These are phyloP conservation scores for Daldinia concentrica DNA, from an alignment of 495 filamentous ascomycete species.

Conservation along the genomic window DNA sequence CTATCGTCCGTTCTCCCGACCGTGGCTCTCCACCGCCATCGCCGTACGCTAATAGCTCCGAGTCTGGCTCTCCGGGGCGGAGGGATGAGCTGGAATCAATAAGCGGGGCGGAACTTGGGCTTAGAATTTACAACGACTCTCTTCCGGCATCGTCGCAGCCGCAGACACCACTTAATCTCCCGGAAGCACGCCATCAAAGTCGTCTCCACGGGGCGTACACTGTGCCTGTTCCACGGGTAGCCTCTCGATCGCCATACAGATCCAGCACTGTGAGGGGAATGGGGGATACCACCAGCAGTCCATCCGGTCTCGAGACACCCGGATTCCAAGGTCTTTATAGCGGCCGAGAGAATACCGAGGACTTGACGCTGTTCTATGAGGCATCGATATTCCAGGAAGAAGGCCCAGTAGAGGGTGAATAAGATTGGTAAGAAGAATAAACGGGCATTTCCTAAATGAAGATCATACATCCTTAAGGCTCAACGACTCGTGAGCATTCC, in stretches of 20 bases:
- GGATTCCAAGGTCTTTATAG: conserved; percentile 58
- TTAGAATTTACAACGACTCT: conserved; percentile 62
- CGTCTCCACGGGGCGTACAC: conserved; percentile 58
- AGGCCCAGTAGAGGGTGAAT: conserved; percentile 7
- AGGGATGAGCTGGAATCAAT: conserved; percentile 7
- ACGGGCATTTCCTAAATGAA: neutral
- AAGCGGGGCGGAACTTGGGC: conserved; percentile 24
- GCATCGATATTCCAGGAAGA: conserved; percentile 28
- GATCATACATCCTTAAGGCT: conserved; percentile 5
- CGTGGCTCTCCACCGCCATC: conserved; percentile 39
- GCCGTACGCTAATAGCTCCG: conserved; percentile 8
- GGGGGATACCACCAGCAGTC: conserved; percentile 39
- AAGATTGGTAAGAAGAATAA: conserved; percentile 1
- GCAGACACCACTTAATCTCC: conserved; percentile 64
- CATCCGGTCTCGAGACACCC: conserved; percentile 48
- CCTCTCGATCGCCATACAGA: conserved; percentile 23
- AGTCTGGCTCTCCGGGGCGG: conserved; percentile 10
- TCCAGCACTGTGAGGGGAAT: conserved; percentile 27
- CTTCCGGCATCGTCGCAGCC: conserved; percentile 61
- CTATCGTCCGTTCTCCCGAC: conserved; percentile 32
- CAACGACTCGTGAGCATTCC: conserved; percentile 4
- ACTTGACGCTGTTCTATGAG: conserved; percentile 49
- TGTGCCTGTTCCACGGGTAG: conserved; percentile 46
- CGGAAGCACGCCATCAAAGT: conserved; percentile 60
- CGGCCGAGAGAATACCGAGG: conserved; percentile 58